These are phyloP conservation scores for Eimeria necatrix DNA, from an alignment of 169 alveolate genomes.

Conservation along the genomic window DNA sequence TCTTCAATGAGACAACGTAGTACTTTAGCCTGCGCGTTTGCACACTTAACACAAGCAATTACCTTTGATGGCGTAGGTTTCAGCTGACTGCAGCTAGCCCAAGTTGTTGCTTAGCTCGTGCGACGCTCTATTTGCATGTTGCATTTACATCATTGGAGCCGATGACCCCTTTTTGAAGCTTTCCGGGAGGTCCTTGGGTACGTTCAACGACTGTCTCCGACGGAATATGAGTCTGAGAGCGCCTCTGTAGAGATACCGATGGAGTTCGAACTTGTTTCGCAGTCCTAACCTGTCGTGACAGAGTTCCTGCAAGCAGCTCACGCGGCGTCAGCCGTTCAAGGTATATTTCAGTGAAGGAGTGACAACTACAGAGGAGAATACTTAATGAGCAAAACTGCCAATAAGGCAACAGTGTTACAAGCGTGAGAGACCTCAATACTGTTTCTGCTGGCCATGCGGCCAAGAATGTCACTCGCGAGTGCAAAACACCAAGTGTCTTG, in stretches of 20 bases:
- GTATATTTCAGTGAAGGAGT: no score
- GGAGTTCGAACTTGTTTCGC: conserved; percentile 1
- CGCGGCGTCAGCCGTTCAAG: no score
- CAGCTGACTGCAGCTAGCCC: neutral
- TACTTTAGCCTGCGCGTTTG: conserved; percentile 38
- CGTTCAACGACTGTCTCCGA: neutral
- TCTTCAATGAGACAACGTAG: conserved; percentile 63
- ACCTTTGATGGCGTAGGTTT: no score
- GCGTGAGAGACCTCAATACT: no score
- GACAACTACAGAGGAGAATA: no score
- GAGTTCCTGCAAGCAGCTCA: conserved; percentile 26
- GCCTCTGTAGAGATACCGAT: neutral
- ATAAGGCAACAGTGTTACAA: no score
- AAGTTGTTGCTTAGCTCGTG: neutral
- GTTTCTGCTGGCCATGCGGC: no score
- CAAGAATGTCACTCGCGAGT: no score
- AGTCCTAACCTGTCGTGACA: neutral
- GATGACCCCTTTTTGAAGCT: conserved; percentile 34
- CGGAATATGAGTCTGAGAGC: neutral
- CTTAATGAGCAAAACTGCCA: no score
- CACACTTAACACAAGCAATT: neutral
- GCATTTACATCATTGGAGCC: conserved; percentile 56
- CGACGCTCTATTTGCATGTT: neutral
- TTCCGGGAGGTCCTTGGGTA: neutral
- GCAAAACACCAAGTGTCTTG: no score